Base-by-base conservation (phyloP, 108 stramenopile genomes). In the Fragilaria radians region DNA sequence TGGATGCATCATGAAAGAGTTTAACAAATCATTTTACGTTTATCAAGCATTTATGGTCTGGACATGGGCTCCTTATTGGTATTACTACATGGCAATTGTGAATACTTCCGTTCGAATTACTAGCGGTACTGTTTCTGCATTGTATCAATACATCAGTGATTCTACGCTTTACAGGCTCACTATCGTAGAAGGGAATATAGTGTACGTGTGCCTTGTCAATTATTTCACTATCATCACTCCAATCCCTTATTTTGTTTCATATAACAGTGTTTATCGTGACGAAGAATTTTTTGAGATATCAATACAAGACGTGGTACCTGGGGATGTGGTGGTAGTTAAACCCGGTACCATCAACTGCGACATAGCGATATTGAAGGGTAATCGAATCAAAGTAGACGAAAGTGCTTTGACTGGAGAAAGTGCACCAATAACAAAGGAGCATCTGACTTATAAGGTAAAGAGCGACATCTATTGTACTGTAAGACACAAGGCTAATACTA, bases 1-100 rank as follows among this genome's bases (percentile, higher is more conserved):
- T 14, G 31, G 57, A 48, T 68, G 56, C 3, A 69, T 86, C 18
- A 51, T 46, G 0, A 32, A 64, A 9, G 85, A 86, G 62, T 75
- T 82, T 47, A 51, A 45, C 48, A 76, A 82, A 66, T 57, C 69
- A 0, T 86, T 86, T 52, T 86, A 86, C 53, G 49, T 75, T 4
- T 86, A 86, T 54, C 85, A 86, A 55, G 60, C 55, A 28, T 86
- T 76, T 54, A 75, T 86, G 67, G 64, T 82, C 22, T 86, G 85
- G 84, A 68, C 70, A 27, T 82, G 73, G 73, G 49, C 57, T 22
- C 69, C 67, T 30, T 54, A 57, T 31, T 78, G 65, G 63, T 86
- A 86, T 59, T 82, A 70, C 29, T 79, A 85, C 52, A 79, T 85
- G 83, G 74, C 74, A 0, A 72, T 79, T 32, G 52, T 76, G 5